phyloP scores from a whole-genome alignment of 2,329 filamentous ascomycete genomes.

The Ophiostoma ulmi region DNA sequence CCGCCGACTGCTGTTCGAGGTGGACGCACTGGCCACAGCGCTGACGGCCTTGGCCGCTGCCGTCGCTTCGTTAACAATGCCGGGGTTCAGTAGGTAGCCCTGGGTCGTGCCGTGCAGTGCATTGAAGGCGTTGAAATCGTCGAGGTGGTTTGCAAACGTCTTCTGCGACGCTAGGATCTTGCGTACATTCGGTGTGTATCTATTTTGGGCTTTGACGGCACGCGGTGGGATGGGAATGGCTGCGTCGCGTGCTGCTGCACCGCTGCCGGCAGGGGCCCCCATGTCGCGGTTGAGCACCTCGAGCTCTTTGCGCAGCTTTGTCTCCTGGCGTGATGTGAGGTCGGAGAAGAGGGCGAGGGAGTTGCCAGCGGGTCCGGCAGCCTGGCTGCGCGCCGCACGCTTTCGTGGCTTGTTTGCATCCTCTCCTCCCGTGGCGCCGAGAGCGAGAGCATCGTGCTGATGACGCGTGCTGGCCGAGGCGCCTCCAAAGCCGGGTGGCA shows the following conservation, averaged over 20 bases:
- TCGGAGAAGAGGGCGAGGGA: conserved; percentile 40
- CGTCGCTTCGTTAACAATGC: conserved; percentile 14
- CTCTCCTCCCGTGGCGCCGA: conserved; percentile 49
- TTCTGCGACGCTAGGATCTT: conserved; percentile 76
- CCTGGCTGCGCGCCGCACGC: conserved; percentile 55
- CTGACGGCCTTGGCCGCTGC: conserved; percentile 13
- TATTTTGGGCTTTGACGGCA: conserved; percentile 43
- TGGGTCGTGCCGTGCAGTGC: conserved; percentile 38
- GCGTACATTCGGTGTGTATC: conserved; percentile 64
- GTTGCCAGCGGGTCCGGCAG: conserved; percentile 28
- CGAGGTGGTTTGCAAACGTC: conserved; percentile 76
- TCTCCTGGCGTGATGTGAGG: conserved; percentile 73
- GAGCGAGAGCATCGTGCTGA: conserved; percentile 37
- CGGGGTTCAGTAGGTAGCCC: conserved; percentile 30
- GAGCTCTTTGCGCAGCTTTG: conserved; percentile 74
- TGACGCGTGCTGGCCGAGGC: conserved; percentile 42
- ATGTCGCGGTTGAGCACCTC: conserved; percentile 79
- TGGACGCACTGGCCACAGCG: background rate
- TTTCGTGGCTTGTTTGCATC: conserved; percentile 56
- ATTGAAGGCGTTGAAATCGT: conserved; percentile 67
- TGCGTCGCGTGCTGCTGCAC: conserved; percentile 47
- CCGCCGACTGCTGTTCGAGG: conserved; percentile 17
- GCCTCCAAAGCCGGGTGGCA: conserved; percentile 43
- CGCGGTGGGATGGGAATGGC: conserved; percentile 63
- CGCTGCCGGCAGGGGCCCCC: conserved; percentile 35